Conservation (phyloP, 306 rosid genomes). For the Fagus sylvatica region DNA sequence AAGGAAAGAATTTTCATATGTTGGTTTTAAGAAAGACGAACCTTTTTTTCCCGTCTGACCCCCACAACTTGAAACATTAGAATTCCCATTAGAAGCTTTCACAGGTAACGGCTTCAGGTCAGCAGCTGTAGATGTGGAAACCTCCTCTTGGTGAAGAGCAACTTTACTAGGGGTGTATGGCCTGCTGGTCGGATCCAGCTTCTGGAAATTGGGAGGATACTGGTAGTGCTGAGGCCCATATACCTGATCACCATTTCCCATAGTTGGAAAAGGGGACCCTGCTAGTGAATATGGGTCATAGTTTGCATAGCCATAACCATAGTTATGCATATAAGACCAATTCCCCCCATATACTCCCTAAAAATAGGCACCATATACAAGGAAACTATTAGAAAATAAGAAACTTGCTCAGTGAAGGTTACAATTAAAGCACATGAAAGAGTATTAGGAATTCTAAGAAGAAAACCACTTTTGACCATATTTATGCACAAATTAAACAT, state of each 20-base stretch:
- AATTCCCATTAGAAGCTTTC: constrained; percentile 61
- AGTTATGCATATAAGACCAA: constrained; percentile 78
- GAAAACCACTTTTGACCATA: no score
- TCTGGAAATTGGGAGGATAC: constrained; percentile 78
- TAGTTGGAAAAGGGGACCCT: constrained; percentile 84
- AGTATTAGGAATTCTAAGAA: no score
- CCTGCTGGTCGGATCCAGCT: constrained; percentile 71
- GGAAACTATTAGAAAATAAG: background rate
- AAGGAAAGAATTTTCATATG: constrained; percentile 42
- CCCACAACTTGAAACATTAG: constrained; percentile 54
- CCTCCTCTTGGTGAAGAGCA: constrained; percentile 50
- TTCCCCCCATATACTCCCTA: constrained; percentile 94
- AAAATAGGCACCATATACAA: background rate
- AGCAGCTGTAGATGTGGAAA: constrained; percentile 59
- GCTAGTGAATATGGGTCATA: constrained; percentile 91
- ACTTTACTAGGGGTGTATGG: constrained; percentile 50
- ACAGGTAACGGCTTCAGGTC: constrained; percentile 75
- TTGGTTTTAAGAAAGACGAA: constrained; percentile 36
- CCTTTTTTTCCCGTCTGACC: constrained; percentile 54
- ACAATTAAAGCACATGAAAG: no score
- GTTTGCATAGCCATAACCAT: constrained; percentile 85
- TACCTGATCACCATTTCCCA: constrained; percentile 91
- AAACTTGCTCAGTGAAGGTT: no score
- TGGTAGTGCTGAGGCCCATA: constrained; percentile 96
- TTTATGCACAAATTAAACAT: background rate